These are phyloP conservation scores for Hymenoscyphus linearis DNA, from an alignment of 2,329 filamentous ascomycete genomes.

Conservation along the genomic window DNA sequence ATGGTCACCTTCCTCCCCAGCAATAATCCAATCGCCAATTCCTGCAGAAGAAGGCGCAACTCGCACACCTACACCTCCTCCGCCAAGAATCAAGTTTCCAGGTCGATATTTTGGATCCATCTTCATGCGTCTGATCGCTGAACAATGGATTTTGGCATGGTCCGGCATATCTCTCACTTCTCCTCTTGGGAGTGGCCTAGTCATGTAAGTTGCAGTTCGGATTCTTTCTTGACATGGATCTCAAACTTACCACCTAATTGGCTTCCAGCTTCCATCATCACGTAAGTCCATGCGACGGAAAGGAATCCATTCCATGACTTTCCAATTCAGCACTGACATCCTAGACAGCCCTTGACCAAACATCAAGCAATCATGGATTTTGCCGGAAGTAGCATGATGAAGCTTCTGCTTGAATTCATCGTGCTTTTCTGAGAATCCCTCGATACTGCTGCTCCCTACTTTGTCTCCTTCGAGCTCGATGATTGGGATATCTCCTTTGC, in stretches of 20 bases:
- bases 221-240: neutral
- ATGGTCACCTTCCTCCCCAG: constrained; percentile 40
- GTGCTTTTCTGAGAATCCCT: constrained; percentile 1
- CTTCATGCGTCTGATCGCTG: constrained; percentile 52
- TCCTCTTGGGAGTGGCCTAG: constrained; percentile 48
- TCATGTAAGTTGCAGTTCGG: neutral
- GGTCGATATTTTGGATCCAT: constrained; percentile 46
- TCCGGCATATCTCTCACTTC: constrained; percentile 55
- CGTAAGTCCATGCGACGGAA: constrained; percentile 58
- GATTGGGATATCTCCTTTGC: constrained; percentile 12
- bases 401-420: neutral
- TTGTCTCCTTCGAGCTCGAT: constrained; percentile 17
- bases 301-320: constrained; percentile 58
- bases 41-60: constrained; percentile 45
- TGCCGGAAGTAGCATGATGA: neutral
- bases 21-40: constrained; percentile 48
- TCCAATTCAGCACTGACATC: constrained; percentile 46
- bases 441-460: neutral
- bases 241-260: constrained; percentile 44
- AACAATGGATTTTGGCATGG: constrained; percentile 50
- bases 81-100: constrained; percentile 56
- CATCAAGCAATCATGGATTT: constrained; percentile 46
- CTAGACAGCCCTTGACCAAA: constrained; percentile 35
- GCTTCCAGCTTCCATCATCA: constrained; percentile 52
- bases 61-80: constrained; percentile 51